Conservation (phyloP, 176 grass and related monocot species). For the Eremochloa ophiuroides region DNA sequence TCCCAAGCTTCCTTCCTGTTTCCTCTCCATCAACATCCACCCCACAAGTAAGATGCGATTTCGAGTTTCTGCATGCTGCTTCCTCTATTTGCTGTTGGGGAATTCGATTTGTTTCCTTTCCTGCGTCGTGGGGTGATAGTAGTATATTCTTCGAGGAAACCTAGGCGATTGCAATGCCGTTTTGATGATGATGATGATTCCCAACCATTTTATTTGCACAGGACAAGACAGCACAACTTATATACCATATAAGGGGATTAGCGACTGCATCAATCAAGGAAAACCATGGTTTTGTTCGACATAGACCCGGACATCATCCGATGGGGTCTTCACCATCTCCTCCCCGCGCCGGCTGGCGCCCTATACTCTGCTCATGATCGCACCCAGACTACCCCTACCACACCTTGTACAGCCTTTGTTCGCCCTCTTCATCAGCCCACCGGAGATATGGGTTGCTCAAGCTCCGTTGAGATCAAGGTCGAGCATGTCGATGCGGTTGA, state of each 20-base stretch:
- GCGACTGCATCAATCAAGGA: neutral
- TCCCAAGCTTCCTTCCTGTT: neutral
- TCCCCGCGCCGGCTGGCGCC: slow-evolving; percentile 11
- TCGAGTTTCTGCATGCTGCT: neutral
- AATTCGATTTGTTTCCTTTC: neutral
- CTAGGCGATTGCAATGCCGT: neutral
- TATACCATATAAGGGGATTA: neutral
- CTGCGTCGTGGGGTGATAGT: neutral
- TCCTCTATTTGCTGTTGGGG: neutral
- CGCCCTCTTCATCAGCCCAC: slow-evolving; percentile 23
- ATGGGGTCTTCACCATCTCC: slow-evolving; percentile 73
- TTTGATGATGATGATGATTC: neutral
- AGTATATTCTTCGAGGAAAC: neutral
- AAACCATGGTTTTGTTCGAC: slow-evolving; percentile 36
- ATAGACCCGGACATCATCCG: slow-evolving; percentile 57
- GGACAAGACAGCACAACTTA: neutral
- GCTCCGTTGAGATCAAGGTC: neutral
- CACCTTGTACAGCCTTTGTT: neutral
- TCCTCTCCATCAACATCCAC: neutral
- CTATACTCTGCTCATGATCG: neutral
- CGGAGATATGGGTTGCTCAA: neutral
- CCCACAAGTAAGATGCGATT: neutral
- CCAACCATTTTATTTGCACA: neutral
- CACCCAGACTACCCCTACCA: neutral
- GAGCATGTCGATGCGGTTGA: slow-evolving; percentile 32